Evolutionary conservation across 345 rosid species (phyloP).

Genomic region (Viola odorata): DNA sequence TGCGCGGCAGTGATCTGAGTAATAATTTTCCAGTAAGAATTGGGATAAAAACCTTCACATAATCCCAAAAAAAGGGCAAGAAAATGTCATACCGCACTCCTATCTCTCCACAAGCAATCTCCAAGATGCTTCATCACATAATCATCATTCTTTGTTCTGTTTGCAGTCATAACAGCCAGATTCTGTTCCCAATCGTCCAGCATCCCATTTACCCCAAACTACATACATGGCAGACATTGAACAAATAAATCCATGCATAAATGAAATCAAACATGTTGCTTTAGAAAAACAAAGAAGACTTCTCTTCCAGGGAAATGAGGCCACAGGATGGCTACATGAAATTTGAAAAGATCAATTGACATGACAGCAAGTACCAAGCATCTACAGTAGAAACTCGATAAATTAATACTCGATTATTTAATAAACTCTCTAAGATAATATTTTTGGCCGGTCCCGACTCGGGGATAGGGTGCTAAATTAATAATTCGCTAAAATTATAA

Average conservation of each 20-base stretch:
- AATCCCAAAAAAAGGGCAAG: slow-evolving; percentile 9
- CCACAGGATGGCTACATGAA: background rate
- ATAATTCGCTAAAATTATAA: too few relatives aligned
- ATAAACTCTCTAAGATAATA: too few relatives aligned
- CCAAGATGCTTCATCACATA: slow-evolving; percentile 95
- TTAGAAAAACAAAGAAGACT: too few relatives aligned
- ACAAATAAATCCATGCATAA: background rate
- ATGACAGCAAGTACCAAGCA: slow-evolving; percentile 3
- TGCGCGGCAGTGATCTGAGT: slow-evolving; percentile 75
- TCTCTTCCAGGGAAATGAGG: too few relatives aligned
- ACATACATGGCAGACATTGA: slow-evolving; percentile 15
- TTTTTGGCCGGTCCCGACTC: too few relatives aligned
- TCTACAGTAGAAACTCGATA: too few relatives aligned
- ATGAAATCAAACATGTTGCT: background rate
- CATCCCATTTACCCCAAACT: slow-evolving; percentile 72
- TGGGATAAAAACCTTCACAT: slow-evolving; percentile 10
- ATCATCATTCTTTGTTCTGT: slow-evolving; percentile 93
- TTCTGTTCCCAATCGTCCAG: slow-evolving; percentile 99
- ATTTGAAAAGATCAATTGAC: background rate
- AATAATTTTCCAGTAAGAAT: slow-evolving; percentile 21
- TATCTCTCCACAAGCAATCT: slow-evolving; percentile 96
- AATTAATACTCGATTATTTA: too few relatives aligned
- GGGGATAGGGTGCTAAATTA: too few relatives aligned
- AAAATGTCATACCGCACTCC: slow-evolving; percentile 66
- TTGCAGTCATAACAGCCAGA: slow-evolving; percentile 92